These are phyloP conservation scores for Nidularia sp. DNA, from an alignment of 768 basidiomycete species.

Conservation along the genomic window DNA sequence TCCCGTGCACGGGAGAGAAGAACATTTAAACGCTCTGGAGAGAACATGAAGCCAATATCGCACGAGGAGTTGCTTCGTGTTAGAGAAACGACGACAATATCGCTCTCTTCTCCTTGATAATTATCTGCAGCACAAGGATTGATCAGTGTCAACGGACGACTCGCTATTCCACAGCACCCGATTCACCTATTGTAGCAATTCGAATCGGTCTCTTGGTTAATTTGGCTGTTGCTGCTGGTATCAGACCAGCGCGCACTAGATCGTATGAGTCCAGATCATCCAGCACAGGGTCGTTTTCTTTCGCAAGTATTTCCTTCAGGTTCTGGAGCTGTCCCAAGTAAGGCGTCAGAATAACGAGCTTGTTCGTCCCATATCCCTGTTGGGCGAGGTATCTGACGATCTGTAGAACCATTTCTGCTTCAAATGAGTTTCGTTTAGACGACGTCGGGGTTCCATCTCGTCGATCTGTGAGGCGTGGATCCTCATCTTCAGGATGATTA, in stretches of 20 bases:
- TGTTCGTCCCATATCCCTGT: slow-evolving; percentile 60
- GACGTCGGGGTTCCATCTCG: slow-evolving; percentile 41
- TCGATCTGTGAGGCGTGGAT: slow-evolving; percentile 33
- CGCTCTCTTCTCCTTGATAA: slow-evolving; percentile 73
- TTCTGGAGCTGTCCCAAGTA: slow-evolving; percentile 61
- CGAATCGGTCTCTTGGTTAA: slow-evolving; percentile 42
- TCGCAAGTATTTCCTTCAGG: slow-evolving; percentile 41
- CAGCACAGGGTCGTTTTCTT: slow-evolving; percentile 53
- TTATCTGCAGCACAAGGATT: slow-evolving; percentile 42
- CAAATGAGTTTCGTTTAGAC: slow-evolving; percentile 60
- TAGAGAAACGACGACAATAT: slow-evolving; percentile 60
- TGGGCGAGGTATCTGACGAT: slow-evolving; percentile 63
- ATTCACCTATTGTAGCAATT: slow-evolving; percentile 61
- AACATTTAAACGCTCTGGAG: slow-evolving; percentile 68
- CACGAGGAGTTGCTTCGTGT: slow-evolving; percentile 52
- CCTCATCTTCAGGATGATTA: slow-evolving; percentile 47
- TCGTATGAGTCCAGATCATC: slow-evolving; percentile 62
- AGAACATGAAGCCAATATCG: slow-evolving; percentile 70
- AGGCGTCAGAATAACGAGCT: slow-evolving; percentile 64
- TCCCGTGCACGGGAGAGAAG: slow-evolving; percentile 66
- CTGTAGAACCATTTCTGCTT: slow-evolving; percentile 61
- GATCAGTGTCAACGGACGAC: background rate
- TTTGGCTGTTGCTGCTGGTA: slow-evolving; percentile 33
- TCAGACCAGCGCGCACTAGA: slow-evolving; percentile 51
- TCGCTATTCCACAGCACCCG: background rate